These are phyloP conservation scores for Tetrahymena thermophila DNA, from an alignment of 73 alveolate genomes.

Conservation along the genomic window DNA sequence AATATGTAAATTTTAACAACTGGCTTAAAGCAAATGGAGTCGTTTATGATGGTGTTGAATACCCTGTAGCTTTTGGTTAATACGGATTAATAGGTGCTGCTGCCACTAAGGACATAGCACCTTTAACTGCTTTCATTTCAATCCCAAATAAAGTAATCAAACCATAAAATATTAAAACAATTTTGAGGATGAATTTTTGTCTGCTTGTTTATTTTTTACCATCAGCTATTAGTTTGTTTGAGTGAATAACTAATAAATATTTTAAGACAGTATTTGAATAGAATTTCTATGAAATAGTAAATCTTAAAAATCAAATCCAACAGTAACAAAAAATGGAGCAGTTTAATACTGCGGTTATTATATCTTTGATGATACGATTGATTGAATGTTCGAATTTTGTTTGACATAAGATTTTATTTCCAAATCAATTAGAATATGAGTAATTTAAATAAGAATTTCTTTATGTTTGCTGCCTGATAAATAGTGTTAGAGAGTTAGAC, in stretches of 20 bases:
- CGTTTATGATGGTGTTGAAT: conserved; percentile 26
- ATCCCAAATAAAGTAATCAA: not conserved
- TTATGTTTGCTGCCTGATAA: not conserved
- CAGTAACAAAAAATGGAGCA: not conserved
- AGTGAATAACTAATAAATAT: not conserved
- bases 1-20: conserved; percentile 36
- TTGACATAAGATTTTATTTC: no score
- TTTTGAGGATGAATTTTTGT: not conserved
- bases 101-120: conserved; percentile 43
- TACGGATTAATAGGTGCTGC: conserved; percentile 48
- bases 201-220: not conserved
- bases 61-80: conserved; percentile 56
- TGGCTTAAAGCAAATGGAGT: conserved; percentile 52
- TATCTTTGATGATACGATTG: not conserved
- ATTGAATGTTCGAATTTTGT: not conserved
- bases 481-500: not conserved
- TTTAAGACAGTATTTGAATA: not conserved
- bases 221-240: not conserved
- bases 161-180: not conserved
- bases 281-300: not conserved
- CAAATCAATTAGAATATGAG: not conserved
- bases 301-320: no score
- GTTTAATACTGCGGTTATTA: not conserved
- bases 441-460: no score
- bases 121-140: conserved; percentile 34